Percentiles rank a stretch among this genome's conserved stretches.
phyloP scores from a whole-genome alignment of 352 stramenopile species.

The Phytophthora hibernalis region DNA sequence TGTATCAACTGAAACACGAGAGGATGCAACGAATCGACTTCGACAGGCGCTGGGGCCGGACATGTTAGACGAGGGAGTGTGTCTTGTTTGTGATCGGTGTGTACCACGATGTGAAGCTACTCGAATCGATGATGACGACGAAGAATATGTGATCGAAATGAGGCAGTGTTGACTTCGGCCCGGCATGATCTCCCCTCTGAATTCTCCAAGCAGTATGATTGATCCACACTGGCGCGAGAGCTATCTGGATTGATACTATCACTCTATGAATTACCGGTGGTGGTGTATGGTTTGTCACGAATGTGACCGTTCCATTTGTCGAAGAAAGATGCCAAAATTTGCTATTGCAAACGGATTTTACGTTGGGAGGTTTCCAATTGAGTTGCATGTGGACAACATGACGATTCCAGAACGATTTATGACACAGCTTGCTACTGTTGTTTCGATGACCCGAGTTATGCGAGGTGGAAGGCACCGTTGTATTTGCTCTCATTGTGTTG shows the following conservation, averaged over 20 bases:
- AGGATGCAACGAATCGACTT: neutral
- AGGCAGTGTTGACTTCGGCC: neutral
- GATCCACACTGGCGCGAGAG: neutral
- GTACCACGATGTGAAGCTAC: neutral
- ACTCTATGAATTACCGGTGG: neutral
- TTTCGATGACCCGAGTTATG: constrained; percentile 2
- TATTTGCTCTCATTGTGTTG: neutral
- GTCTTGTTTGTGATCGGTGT: neutral
- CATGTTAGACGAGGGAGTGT: neutral
- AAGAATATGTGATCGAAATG: neutral
- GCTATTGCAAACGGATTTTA: constrained; percentile 2
- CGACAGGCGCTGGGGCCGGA: neutral
- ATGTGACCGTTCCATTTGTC: neutral
- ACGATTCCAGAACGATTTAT: constrained; percentile 7
- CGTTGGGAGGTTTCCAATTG: neutral
- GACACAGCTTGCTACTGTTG: constrained; percentile 4
- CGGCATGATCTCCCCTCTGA: neutral
- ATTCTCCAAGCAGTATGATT: neutral
- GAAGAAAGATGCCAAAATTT: neutral
- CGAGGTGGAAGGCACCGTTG: neutral
- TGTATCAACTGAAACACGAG: neutral
- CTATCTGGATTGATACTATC: neutral
- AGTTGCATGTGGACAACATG: neutral
- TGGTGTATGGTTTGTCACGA: neutral
- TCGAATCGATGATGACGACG: neutral